Evolutionary conservation across 139 green algal species (phyloP).

Genomic region (Chlorella sp.): DNA sequence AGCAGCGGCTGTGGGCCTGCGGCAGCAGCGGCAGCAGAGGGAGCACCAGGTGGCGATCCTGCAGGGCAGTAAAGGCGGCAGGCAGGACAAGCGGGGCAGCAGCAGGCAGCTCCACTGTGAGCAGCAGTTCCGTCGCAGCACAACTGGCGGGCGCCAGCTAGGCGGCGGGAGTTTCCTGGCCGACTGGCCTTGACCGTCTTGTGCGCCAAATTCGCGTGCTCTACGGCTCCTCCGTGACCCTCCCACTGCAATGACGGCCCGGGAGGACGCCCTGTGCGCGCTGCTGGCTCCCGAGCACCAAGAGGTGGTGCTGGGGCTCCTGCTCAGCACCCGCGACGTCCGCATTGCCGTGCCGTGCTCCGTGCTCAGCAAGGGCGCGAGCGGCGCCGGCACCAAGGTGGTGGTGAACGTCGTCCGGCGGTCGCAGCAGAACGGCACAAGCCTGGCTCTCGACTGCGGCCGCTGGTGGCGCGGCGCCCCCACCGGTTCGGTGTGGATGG

Average conservation of each 20-base stretch:
- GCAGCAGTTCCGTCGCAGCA: too few relatives aligned
- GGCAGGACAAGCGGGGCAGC: not conserved
- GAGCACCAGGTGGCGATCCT: not conserved
- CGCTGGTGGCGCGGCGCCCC: slow-evolving; percentile 10
- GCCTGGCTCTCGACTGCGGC: slow-evolving; percentile 23
- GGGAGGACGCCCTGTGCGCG: not conserved
- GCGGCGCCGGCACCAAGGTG: not conserved
- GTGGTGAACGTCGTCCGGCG: not conserved
- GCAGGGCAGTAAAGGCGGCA: not conserved
- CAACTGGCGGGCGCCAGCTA: too few relatives aligned
- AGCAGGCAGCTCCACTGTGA: too few relatives aligned
- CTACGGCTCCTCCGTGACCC: too few relatives aligned
- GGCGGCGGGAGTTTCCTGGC: too few relatives aligned
- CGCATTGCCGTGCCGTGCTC: slow-evolving; percentile 28
- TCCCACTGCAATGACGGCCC: not conserved
- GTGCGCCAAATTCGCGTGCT: too few relatives aligned
- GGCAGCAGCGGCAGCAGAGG: not conserved
- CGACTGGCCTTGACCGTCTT: too few relatives aligned
- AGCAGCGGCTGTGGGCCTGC: not conserved
- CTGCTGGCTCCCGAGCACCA: not conserved
- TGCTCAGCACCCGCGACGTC: slow-evolving; percentile 2
- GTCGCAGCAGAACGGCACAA: not conserved
- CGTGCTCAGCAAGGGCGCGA: slow-evolving; percentile 12
- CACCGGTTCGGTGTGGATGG: not conserved
- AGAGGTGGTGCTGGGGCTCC: not conserved